phyloP scores from a whole-genome alignment of 495 filamentous ascomycete genomes.

The Lasiosphaeria ovina region DNA sequence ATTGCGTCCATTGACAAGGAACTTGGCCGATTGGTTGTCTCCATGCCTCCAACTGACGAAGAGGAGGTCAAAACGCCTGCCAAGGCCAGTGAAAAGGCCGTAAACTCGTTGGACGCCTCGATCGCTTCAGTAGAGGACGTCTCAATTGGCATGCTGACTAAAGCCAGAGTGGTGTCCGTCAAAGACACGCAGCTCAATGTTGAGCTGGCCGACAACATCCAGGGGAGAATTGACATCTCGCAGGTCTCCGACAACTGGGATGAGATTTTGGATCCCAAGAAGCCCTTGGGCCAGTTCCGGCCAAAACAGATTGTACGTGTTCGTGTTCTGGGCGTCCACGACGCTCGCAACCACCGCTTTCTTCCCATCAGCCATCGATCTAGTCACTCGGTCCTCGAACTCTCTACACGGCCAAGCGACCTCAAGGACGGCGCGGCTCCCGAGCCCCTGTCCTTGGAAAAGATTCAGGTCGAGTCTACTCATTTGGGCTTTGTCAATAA shows the following conservation, averaged over 20 bases:
- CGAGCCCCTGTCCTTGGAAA: conserved; percentile 67
- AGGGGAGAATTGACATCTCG: conserved; percentile 86
- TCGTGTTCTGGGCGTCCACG: conserved; percentile 80
- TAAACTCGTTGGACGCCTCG: conserved; percentile 68
- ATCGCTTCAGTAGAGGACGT: conserved; percentile 67
- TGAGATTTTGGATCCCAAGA: conserved; percentile 76
- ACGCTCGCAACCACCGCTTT: conserved; percentile 86
- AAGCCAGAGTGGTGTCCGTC: conserved; percentile 73
- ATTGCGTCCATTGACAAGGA: conserved; percentile 66
- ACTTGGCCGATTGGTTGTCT: conserved; percentile 38
- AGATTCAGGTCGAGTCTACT: conserved; percentile 65
- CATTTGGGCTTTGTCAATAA: conserved; percentile 90
- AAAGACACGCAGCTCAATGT: conserved; percentile 93
- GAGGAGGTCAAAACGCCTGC: conserved; percentile 24
- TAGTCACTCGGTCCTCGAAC: conserved; percentile 79
- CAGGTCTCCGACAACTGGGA: conserved; percentile 87
- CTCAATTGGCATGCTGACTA: conserved; percentile 68
- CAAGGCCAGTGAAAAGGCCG: conserved; percentile 23
- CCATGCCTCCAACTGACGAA: conserved; percentile 30
- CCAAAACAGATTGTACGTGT: conserved; percentile 68
- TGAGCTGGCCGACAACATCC: conserved; percentile 80
- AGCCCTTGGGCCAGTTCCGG: conserved; percentile 70
- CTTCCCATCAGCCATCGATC: conserved; percentile 84
- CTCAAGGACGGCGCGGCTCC: conserved; percentile 41
- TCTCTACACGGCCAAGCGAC: conserved; percentile 78